A percentile compares a stretch with the other conserved stretches of the same genome.
Evolutionary conservation across 1,284 basidiomycete species (phyloP).

Genomic region (Cryptococcus depauperatus): DNA sequence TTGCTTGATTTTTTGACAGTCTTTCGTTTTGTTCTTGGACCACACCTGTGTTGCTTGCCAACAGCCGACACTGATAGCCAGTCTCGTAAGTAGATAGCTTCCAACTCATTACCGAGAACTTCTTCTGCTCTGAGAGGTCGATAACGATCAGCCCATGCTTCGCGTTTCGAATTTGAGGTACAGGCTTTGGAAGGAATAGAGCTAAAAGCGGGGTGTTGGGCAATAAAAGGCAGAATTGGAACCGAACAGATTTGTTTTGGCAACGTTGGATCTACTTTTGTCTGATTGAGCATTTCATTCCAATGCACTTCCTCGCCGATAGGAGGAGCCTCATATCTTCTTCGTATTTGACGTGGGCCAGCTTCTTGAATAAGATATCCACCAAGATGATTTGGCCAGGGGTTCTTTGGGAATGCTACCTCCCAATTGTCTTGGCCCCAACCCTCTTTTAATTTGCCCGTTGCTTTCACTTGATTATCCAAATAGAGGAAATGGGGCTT

Average conservation of each 20-base stretch:
- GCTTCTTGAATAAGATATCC: neutral
- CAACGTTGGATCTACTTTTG: neutral
- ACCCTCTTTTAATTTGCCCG: conserved; percentile 23
- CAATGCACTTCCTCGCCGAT: neutral
- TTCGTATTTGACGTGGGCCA: too few relatives aligned
- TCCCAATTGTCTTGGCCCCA: conserved; percentile 34
- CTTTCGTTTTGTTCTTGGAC: conserved; percentile 32
- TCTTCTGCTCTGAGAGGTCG: conserved; percentile 63
- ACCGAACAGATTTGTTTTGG: neutral
- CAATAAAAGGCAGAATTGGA: conserved; percentile 8
- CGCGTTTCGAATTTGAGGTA: conserved; percentile 30
- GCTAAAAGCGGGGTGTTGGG: conserved; percentile 26
- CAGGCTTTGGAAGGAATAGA: conserved; percentile 10
- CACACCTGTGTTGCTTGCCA: conserved; percentile 22
- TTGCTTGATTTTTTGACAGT: conserved; percentile 23
- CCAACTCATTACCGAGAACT: conserved; percentile 71
- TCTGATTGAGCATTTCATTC: conserved; percentile 1
- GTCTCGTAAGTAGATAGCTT: conserved; percentile 65
- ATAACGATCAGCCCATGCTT: conserved; percentile 70
- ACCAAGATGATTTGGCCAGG: conserved; percentile 19
- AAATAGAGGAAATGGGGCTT: conserved; percentile 31
- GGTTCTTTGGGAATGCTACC: conserved; percentile 23
- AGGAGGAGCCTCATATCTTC: too few relatives aligned
- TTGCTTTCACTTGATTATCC: conserved; percentile 3
- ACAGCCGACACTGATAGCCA: conserved; percentile 71